Conservation (phyloP, 306 rosid genomes). For the Cicer bijugum region DNA sequence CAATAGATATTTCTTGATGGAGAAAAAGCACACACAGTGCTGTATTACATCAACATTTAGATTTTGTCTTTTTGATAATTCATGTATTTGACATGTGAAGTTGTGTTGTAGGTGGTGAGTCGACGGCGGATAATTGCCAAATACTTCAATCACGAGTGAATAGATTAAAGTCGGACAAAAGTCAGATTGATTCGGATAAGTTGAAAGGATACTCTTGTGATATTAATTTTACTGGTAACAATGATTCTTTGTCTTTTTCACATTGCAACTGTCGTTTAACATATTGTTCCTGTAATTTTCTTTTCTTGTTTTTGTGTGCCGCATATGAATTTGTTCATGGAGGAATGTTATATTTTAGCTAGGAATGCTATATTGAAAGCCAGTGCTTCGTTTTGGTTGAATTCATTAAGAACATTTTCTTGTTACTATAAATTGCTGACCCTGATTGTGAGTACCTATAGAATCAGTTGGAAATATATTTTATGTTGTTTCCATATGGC, state of each 20-base stretch:
- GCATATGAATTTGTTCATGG: conserved; percentile 20
- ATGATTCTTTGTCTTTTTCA: conserved; percentile 24
- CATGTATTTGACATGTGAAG: conserved; percentile 26
- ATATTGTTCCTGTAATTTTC: not conserved
- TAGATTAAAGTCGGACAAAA: conserved; percentile 79
- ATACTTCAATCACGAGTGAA: conserved; percentile 95
- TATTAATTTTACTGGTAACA: conserved; percentile 71
- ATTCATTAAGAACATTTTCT: conserved; percentile 5
- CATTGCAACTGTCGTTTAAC: conserved; percentile 11
- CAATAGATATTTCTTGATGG: not conserved
- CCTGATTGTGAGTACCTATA: conserved; percentile 5
- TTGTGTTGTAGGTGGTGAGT: conserved; percentile 80
- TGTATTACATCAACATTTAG: not conserved
- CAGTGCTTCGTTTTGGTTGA: conserved; percentile 7
- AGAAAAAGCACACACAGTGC: not conserved
- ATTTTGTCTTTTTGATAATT: conserved; percentile 24
- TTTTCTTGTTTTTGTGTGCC: conserved; percentile 19
- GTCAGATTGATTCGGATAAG: conserved; percentile 59
- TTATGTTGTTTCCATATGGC: conserved; percentile 19
- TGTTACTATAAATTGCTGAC: conserved; percentile 4
- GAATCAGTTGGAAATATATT: conserved; percentile 14
- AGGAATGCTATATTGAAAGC: conserved; percentile 23
- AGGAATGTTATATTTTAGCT: not conserved
- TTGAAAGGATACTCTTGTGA: conserved; percentile 58
- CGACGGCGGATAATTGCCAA: conserved; percentile 79